phyloP scores from a whole-genome alignment of 23 red algal genomes.

The Gracilaria vermiculophylla region DNA sequence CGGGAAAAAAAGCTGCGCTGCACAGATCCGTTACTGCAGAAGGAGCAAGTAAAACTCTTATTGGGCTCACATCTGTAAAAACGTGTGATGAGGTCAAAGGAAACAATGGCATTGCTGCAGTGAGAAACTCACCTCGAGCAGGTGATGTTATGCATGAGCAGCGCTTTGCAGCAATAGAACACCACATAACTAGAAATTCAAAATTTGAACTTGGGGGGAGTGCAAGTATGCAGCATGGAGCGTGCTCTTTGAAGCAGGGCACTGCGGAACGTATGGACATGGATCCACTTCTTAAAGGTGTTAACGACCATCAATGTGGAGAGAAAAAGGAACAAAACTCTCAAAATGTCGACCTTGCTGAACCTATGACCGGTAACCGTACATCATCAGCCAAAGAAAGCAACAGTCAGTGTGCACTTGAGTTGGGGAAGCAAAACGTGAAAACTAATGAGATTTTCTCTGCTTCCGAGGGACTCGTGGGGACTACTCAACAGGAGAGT shows the following conservation, averaged over 20 bases:
- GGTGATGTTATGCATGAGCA: neutral
- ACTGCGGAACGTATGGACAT: too few relatives aligned
- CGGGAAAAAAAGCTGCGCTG: neutral
- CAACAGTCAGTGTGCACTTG: neutral
- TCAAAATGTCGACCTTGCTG: neutral
- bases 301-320: too few relatives aligned
- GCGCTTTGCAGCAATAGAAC: neutral
- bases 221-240: neutral
- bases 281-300: too few relatives aligned
- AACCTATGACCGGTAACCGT: neutral
- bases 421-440: neutral
- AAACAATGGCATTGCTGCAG: neutral
- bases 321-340: neutral
- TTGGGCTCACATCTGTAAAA: neutral
- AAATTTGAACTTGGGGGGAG: neutral
- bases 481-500: too few relatives aligned
- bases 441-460: too few relatives aligned
- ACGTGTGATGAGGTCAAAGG: neutral
- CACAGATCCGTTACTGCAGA: neutral
- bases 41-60: neutral
- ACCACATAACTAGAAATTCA: neutral
- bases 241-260: neutral
- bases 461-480: too few relatives aligned
- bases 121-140: neutral
- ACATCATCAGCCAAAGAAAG: neutral